Percentiles rank a stretch among this genome's conserved stretches.
Conservation (phyloP, 441 rosid species). For the Corymbia citriodora region DNA sequence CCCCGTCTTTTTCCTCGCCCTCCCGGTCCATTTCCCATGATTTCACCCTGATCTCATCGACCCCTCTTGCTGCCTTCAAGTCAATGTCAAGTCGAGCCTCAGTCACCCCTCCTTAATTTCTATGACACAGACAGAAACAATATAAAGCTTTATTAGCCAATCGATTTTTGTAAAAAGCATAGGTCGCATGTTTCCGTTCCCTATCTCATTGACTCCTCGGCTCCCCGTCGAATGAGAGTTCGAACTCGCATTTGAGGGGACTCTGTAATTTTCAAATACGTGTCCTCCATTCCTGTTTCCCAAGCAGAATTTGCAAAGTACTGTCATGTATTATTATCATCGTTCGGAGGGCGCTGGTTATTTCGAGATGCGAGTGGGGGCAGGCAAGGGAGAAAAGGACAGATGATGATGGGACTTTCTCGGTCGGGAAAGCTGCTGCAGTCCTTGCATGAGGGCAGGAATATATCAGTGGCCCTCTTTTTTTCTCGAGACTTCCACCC, state of each 20-base stretch:
- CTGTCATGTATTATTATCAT: neutral
- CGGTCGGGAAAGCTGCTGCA: neutral
- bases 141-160: neutral
- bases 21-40: neutral
- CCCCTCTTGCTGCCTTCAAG: neutral
- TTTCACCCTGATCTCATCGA: neutral
- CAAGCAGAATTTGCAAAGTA: neutral
- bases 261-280: no score
- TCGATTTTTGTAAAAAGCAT: no score
- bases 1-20: neutral
- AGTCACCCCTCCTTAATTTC: neutral
- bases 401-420: neutral
- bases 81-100: neutral
- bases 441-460: neutral
- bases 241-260: no score
- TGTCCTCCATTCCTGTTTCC: neutral
- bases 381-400: neutral
- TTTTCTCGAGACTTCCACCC: neutral
- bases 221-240: no score
- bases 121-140: neutral
- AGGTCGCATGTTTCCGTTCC: neutral
- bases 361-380: neutral
- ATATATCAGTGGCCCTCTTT: neutral
- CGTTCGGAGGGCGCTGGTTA: neutral
- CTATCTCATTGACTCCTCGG: neutral